These are phyloP conservation scores for Helichrysum umbraculigerum DNA, from an alignment of 129 eudicot genomes.

Conservation along the genomic window DNA sequence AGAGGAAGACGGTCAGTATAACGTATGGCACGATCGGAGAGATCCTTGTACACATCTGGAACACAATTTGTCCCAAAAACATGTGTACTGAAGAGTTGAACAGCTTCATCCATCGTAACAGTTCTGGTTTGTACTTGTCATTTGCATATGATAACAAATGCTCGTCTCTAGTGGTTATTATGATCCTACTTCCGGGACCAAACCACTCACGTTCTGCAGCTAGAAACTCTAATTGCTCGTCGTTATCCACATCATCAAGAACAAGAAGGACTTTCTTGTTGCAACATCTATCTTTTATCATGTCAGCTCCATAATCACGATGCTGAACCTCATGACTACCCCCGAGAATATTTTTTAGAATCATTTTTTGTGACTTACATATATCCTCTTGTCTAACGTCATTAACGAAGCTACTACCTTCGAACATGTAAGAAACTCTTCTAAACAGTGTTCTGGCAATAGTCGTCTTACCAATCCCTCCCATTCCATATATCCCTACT, in stretches of 20 bases:
- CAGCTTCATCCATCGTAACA: background rate
- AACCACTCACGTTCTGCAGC: background rate
- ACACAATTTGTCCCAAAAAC: background rate
- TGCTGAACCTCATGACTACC: no score
- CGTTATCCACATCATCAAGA: slow-evolving; percentile 3
- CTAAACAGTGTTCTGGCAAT: background rate
- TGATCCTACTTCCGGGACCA: background rate
- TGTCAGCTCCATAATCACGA: background rate
- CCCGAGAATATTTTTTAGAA: no score
- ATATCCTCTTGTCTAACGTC: no score
- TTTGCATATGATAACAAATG: background rate
- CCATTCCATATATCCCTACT: background rate
- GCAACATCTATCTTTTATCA: background rate
- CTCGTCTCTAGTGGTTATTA: slow-evolving; percentile 1
- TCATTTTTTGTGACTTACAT: no score
- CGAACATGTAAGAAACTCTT: background rate
- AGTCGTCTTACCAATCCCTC: background rate
- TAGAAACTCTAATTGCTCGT: background rate
- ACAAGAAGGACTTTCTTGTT: slow-evolving; percentile 1
- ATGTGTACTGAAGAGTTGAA: background rate
- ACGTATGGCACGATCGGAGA: background rate
- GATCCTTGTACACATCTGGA: background rate
- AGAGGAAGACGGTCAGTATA: background rate
- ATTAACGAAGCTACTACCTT: background rate
- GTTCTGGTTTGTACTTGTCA: background rate